Base-by-base conservation (phyloP, 2,329 filamentous ascomycete genomes). In the Botryotinia calthae region DNA sequence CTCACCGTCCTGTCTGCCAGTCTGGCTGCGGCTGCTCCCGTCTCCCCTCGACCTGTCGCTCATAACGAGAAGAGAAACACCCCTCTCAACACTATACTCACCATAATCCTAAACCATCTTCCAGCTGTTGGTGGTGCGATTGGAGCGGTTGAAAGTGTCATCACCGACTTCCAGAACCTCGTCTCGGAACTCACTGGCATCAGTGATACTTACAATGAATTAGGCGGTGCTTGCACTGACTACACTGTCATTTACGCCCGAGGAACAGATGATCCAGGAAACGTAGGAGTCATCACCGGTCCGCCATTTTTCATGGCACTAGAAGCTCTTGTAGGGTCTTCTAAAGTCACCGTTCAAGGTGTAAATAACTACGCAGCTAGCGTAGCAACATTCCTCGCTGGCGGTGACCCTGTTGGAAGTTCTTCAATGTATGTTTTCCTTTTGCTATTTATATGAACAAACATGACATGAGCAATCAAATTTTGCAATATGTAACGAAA, bases 191-290 rank as follows among this genome's bases (percentile, higher is more conserved):
- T 78, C 2, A 76, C 76, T 16, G 77, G 76, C 9, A 70, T 77
- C 56, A 73, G 76, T 67, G 76, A 73, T 0, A 80, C 78, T 1
- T 79, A 78, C 65, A 80, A 80, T 56, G 65, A 79, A 51, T 71
- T 79, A 25, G 72, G 74, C 0, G 66, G 72, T 25, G 31, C 73
- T 37, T 80, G 79, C 56, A 79, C 67, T n/a, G 40, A 72, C 16
- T 79, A 80, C 58, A 82, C 85, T 40, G 84, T 86, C 67, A 83
- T 86, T 64, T 86, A 84, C 74, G 84, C 85, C 16, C 82, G 85
- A 63, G 85, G 84, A 37, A 85, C 84, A 20, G 84, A 82, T 22
- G 85, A 87, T 75, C 76, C 79, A 10, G 85, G 85, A n/a, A 85
- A 86, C 78, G 82, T 86, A 77, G 82, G 81, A 1, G 78, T 79